phyloP scores from a whole-genome alignment of 108 stramenopile species.

The Cylindrotheca fusiformis region DNA sequence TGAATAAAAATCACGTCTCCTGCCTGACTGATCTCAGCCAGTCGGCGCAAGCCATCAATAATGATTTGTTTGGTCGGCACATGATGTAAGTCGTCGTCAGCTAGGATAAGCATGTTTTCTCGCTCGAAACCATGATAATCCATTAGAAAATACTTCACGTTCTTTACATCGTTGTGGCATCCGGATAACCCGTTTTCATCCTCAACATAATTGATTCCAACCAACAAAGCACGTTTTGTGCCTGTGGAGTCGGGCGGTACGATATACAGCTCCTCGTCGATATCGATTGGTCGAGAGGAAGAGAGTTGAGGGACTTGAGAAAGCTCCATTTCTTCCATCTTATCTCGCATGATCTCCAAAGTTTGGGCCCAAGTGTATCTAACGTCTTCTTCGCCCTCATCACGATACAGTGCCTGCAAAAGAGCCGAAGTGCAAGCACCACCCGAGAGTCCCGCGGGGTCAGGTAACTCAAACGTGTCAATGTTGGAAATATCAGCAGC shows the following conservation, averaged over 20 bases:
- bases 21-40: conserved; percentile 45
- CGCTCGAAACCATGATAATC: conserved; percentile 63
- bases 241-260: conserved; percentile 38
- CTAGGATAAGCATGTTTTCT: conserved; percentile 59
- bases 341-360: conserved; percentile 24
- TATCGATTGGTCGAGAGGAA: conserved; percentile 46
- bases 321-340: conserved; percentile 25
- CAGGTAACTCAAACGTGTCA: conserved; percentile 73
- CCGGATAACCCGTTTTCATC: conserved; percentile 50
- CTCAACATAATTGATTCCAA: conserved; percentile 90
- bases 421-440: conserved; percentile 88
- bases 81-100: conserved; percentile 73
- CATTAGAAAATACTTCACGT: conserved; percentile 81
- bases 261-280: conserved; percentile 33
- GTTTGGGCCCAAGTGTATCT: conserved; percentile 26
- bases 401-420: conserved; percentile 48
- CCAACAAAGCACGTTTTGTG: conserved; percentile 63
- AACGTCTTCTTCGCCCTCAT: conserved; percentile 36
- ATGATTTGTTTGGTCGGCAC: conserved; percentile 65
- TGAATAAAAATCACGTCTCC: conserved; percentile 67
- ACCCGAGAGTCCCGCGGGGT: conserved; percentile 70
- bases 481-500: conserved; percentile 70
- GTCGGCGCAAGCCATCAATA: conserved; percentile 55
- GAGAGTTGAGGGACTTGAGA: conserved; percentile 42
- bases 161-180: conserved; percentile 86